Evolutionary conservation across 805 yeast species (phyloP).

Genomic region (Saccharomycopsis babjevae): DNA sequence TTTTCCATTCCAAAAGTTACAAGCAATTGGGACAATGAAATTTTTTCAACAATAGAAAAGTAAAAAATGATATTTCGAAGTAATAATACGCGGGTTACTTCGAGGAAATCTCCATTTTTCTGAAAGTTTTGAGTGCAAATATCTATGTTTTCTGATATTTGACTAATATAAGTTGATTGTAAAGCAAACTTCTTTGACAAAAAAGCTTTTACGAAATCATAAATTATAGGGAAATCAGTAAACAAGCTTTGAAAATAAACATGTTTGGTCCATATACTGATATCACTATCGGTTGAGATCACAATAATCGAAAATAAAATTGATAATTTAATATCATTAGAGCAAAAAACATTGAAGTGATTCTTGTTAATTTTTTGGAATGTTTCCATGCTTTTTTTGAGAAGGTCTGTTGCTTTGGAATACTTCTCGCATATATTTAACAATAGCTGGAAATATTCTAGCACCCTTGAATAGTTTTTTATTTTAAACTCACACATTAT

Average conservation of each 20-base stretch:
- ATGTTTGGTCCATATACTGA: neutral
- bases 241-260: conserved; percentile 13
- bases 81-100: conserved; percentile 10
- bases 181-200: conserved; percentile 22
- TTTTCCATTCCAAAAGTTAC: conserved; percentile 19
- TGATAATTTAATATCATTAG: conserved; percentile 5
- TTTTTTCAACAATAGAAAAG: conserved; percentile 24
- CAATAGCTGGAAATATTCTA: conserved; percentile 14
- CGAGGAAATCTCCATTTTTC: neutral
- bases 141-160: conserved; percentile 12
- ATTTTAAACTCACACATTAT: conserved; percentile 22
- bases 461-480: conserved; percentile 20
- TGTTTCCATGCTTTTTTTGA: conserved; percentile 7
- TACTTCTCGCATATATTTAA: conserved; percentile 9
- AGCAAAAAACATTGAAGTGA: neutral
- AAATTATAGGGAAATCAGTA: conserved; percentile 18
- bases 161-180: conserved; percentile 15
- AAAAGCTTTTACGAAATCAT: conserved; percentile 20
- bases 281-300: neutral
- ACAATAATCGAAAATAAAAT: conserved; percentile 19
- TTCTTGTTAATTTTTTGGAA: neutral
- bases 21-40: conserved; percentile 20
- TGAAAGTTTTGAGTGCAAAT: conserved; percentile 19
- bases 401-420: conserved; percentile 19
- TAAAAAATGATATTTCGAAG: conserved; percentile 26